Base-by-base conservation (phyloP, 1,284 basidiomycete species). In the Cutaneotrichosporon sp. region DNA sequence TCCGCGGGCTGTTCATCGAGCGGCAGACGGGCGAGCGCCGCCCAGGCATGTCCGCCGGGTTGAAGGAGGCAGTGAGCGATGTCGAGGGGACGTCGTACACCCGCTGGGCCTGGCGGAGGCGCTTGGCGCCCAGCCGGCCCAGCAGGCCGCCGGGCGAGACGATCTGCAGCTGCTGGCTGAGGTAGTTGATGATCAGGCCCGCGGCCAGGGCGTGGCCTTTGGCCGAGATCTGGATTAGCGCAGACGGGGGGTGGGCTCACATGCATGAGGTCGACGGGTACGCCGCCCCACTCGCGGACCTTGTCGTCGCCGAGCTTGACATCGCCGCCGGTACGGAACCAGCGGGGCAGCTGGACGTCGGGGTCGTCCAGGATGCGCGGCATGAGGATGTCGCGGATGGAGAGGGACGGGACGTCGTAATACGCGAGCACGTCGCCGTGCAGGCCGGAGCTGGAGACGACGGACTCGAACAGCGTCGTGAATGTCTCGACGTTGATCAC, bases 401-500 rank as follows among this genome's bases (percentile, higher is more conserved):
- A 65, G 19, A 74, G 47, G 5, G 70, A 67, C 1, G 72, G 70
- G 14, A 71, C 64, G 51, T 74, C 72, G 50, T 74, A 74, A 57
- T 64, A 74, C 16, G 71, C 65, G 14, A 66, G 55, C 9, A 74
- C 65, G 55, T 71, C 70, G 49, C 61, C 60, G 52, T 74, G 72
- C n/a, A 72, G 57, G 3, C 68, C 55, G 6, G 65, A 67, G n/a
- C 67, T 62, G 9, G 65, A 66, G 5, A 70, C 33, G 11, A 72
- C 59, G 8, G 66, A 57, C 0, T 65, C 62, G 63, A 72, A 74
- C n/a, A 74, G 64, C 3, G 67, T 62, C 2, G 72, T 70, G 57
- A 74, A 72, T 12, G 69, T 70, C 68, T 74, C 69, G 22, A 74
- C 60, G 52, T 71, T 72, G 59, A 74, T 66, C 19, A 73, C 51